Base-by-base conservation (phyloP, 2,329 filamentous ascomycete species). In the Exophiala alcalophila region DNA sequence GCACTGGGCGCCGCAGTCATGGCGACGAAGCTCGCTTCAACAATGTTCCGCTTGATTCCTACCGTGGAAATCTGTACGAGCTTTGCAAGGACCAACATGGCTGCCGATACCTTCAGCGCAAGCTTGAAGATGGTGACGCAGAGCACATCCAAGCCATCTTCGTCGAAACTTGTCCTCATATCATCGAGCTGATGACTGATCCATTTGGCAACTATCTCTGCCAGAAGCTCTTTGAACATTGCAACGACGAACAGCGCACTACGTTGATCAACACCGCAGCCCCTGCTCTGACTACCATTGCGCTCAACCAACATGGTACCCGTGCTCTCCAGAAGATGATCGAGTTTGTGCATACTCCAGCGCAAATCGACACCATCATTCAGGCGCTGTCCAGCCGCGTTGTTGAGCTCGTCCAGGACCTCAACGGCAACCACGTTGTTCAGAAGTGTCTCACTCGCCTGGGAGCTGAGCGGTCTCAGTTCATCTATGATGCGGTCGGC, bases 291-390 rank as follows among this genome's bases (percentile, higher is more conserved):
- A 88, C 94, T 16, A 83, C 83, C 57, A 96, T 98, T 60, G 92
- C 92, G 18, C 73, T 97, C 47, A 97, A 98, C 68, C 91, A 96
- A 70, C 92, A 98, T 64, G 92, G 92, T 56, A 98, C 92, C 46
- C 83, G 92, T 40, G 92, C 92, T 51, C 71, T 98, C 46, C 92
- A 98, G 71, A 98, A 97, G 77, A 98, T 98, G 92, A 98, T 98
- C 55, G 92, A 98, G 68, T 94, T 87, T 63, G 86, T 98, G 59
- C 86, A 83, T 38, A 94, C 87, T 18, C 76, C 81, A 3, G 81
- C 85, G 59, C 92, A 98, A 65, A 68, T 66, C 36, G 76, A 85
- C 56, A 84, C 87, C 54, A 92, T 98, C 63, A 94, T 94, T 54
- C 75, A 84, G 40, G 87, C 92, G 10, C 77, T 98, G 36, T 78